Conservation (phyloP, 2,329 filamentous ascomycete genomes). For the Colletotrichum sp. region DNA sequence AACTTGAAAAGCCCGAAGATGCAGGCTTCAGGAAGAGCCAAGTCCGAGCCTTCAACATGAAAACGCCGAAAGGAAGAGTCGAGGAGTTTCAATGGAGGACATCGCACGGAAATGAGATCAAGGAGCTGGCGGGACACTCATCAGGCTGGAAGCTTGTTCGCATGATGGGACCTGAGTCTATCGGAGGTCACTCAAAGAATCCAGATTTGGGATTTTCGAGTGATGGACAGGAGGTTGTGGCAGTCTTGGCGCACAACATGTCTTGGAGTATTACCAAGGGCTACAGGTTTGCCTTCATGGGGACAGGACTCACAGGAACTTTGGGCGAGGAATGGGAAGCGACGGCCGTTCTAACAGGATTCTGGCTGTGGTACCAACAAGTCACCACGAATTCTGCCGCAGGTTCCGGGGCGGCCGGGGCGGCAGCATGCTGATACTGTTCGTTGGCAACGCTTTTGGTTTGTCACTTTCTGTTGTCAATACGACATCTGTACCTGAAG, state of each 20-base stretch:
- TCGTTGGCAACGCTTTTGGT: not conserved
- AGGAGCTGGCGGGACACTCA: slow-evolving; percentile 3
- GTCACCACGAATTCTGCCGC: not conserved
- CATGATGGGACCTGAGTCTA: not conserved
- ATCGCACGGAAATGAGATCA: slow-evolving; percentile 9
- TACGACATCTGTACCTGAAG: not conserved
- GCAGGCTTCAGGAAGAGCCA: not conserved
- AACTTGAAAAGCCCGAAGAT: not conserved
- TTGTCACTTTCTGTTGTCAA: accelerated
- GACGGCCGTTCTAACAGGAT: not conserved
- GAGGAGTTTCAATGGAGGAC: slow-evolving; percentile 22
- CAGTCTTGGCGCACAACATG: slow-evolving; percentile 15
- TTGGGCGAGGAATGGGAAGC: slow-evolving; percentile 19
- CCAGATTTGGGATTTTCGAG: slow-evolving; percentile 5
- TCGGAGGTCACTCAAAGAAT: not conserved
- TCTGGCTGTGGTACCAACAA: slow-evolving; percentile 9
- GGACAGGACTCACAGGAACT: slow-evolving; percentile 13
- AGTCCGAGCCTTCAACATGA: not conserved
- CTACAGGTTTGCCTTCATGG: slow-evolving; percentile 16
- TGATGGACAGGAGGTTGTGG: slow-evolving; percentile 23
- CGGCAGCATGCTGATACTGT: not conserved
- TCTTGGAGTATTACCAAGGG: slow-evolving; percentile 17
- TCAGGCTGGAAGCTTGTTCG: slow-evolving; percentile 22
- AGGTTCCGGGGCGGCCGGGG: not conserved
- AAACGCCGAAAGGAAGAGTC: not conserved